Base-by-base conservation (phyloP, 495 filamentous ascomycete species). In the Trichoderma gamsii region DNA sequence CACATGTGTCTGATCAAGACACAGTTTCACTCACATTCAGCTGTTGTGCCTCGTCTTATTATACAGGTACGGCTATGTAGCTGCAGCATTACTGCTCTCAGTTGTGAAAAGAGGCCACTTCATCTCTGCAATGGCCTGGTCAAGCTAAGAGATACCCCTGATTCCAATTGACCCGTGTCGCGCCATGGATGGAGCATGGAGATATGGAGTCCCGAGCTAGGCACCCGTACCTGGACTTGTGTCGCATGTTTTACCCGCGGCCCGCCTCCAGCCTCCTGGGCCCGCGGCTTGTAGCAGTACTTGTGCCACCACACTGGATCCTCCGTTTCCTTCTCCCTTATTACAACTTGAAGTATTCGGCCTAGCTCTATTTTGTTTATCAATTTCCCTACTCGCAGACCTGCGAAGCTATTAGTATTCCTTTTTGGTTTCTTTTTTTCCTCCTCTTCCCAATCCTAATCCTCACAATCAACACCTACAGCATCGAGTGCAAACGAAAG, bases 331-430 rank as follows among this genome's bases (percentile, higher is more conserved):
- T 61, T 32, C n/a, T 29, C 23, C 11, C 56, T 61, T 49, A 49
- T 49, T 49, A 49, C n/a, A 38, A 29, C 29, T 29, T 29, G 29
- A 29, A 38, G 35, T 38, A 38, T 38, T 38, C 44, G 15, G 44
- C 44, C 49, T 61, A 29, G 56, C 56, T 61, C 56, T 56, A 56
- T 61, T 61, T 52, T 61, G 56, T 29, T 61, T 25, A n/a, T 61
- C 56, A 61, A 61, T 32, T 21, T 61, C 56, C 56, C 56, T 49
- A 49, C 44, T 16, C 56, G 29, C 51, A n/a, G n/a, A 29, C 56
- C 56, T 61, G 56, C 56, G 56, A 61, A 61, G 56, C 56, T 61
- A 32, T 32, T 32, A 23, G 18, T 52, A 52, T 23, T 9, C 49
- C 21, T 49, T n/a, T 23, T 52, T 23, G 29, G 29, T 16, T 16